Evolutionary conservation across 352 stramenopile genomes (phyloP), one percentile per base, ranked within the genome.

Genomic region (Pythium oligandrum): DNA sequence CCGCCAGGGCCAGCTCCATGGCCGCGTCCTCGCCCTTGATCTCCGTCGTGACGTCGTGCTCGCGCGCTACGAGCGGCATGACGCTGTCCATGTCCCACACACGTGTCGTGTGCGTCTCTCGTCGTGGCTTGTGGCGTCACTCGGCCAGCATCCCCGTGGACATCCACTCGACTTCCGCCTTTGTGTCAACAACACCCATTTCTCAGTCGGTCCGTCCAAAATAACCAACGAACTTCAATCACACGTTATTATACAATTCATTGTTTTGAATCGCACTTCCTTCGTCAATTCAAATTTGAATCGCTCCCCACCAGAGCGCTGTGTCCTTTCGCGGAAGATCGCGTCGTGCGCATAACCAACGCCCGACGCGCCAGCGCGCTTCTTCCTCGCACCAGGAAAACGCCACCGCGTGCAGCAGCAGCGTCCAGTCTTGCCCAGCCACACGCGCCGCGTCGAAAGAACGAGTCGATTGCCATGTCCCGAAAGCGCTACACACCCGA

Each of bases 401-500:
- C 17, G 17, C 17, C 17, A 26, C 17, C 17, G 17, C 17, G 17
- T 26, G 17, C 17, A 26, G 17, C 17, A 26, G 17, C 17, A 26
- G 17, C 17, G 17, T 26, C 17, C 17, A 26, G 17, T 26, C 17
- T 26, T 26, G 17, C 0, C 17, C 17, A 26, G 17, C 17, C 17
- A 26, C 17, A 26, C 17, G 17, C 17, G 17, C 17, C 17, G 17
- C 17, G 17, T 26, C 17, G 17, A 26, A 26, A 26, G 17, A 26
- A 26, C 17, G 17, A 26, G 17, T 26, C 17, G 17, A 26, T 0
- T 26, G 51, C 44, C 47, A 87, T 88, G 79, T 71, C 75, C 38
- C 72, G 73, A 17, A 75, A 90, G 68, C 72, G 76, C 78, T 90
- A 84, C 70, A 93, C 83, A 30, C 83, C 83, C 42, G 78, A 93